These are phyloP conservation scores for Yarrowia galli DNA, from an alignment of 1,139 yeast species.

Conservation along the genomic window DNA sequence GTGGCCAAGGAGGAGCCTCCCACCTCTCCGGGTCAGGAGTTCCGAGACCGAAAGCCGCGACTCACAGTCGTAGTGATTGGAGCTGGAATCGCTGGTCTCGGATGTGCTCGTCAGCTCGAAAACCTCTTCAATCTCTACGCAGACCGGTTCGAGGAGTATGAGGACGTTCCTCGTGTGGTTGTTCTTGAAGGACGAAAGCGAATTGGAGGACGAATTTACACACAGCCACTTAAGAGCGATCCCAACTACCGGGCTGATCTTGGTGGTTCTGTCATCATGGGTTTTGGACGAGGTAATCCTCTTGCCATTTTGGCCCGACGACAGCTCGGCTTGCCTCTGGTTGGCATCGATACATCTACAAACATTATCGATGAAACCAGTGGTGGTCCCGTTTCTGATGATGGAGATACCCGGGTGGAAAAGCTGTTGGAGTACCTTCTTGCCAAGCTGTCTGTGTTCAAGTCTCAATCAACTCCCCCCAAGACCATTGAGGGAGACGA, in stretches of 20 bases:
- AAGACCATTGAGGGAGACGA: slow-evolving; percentile 53
- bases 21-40: slow-evolving; percentile 44
- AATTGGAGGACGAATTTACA: slow-evolving; percentile 56
- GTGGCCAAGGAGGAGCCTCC: slow-evolving; percentile 41
- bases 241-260: slow-evolving; percentile 50
- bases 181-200: slow-evolving; percentile 54
- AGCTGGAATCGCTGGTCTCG: slow-evolving; percentile 56
- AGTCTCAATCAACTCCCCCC: slow-evolving; percentile 49
- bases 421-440: slow-evolving; percentile 52
- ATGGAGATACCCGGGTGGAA: slow-evolving; percentile 50
- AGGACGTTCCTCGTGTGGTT: slow-evolving; percentile 53
- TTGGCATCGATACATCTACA: slow-evolving; percentile 49
- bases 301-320: slow-evolving; percentile 52
- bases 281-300: slow-evolving; percentile 56
- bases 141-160: slow-evolving; percentile 50
- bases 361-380: slow-evolving; percentile 49
- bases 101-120: slow-evolving; percentile 55
- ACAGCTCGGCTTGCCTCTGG: slow-evolving; percentile 54
- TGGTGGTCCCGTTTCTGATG: slow-evolving; percentile 48
- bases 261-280: slow-evolving; percentile 55
- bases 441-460: slow-evolving; percentile 51
- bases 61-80: slow-evolving; percentile 54
- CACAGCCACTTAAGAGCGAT: slow-evolving; percentile 50
- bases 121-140: slow-evolving; percentile 51
- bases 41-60: slow-evolving; percentile 47